Evolutionary conservation across 1,284 basidiomycete genomes (phyloP), one percentile per base, ranked within the genome.

Genomic region (Ganoderma meredithae): DNA sequence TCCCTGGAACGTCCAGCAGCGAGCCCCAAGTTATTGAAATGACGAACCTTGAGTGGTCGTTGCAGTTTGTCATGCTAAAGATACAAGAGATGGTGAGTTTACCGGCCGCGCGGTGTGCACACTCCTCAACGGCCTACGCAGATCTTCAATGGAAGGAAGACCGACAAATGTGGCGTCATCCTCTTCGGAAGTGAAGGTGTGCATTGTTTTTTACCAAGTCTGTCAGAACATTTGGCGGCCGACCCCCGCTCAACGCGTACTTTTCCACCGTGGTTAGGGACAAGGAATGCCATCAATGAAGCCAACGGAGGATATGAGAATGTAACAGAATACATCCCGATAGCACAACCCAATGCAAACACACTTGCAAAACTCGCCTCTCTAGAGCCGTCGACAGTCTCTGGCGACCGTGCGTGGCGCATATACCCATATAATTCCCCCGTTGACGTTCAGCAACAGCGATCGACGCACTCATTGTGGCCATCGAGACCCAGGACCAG

Each of bases 121-220:
- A 10, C 41, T 13, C 40, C 10, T 56, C 10, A n/a, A 19, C 27
- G 5, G 25, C 12, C 39, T 19, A 43, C 17, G 22, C 72, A 96
- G 95, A 95, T 98, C 69, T 95, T 91, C 77, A 89, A 93, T 72
- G 93, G 91, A 6, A 84, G 96, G 55, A 98, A 98, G 83, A 97
- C 96, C 12, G 96, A 97, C 75, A 90, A 94, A 74, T 95, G 95
- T 76, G 94, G 93, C 22, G 87, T 98, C 41, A 86, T 97, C 59
- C 81, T 92, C 4, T 96, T 95, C 76, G 96, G 96, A 15, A 88
- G 91, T 8, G 90, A 94, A 78, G 47, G 47, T 49, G 1, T 4
- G 47, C 9, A 13, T 47, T 25, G 47, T 12, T 49, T 49, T 9
- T 25, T 25, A 25, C 22, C 22, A 49, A 25, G 25, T 13, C 0